A percentile compares a stretch with the other conserved stretches of the same genome.
These are phyloP conservation scores for Dillenia suffruticosa DNA, from an alignment of 164 flowering plant species.

Conservation along the genomic window DNA sequence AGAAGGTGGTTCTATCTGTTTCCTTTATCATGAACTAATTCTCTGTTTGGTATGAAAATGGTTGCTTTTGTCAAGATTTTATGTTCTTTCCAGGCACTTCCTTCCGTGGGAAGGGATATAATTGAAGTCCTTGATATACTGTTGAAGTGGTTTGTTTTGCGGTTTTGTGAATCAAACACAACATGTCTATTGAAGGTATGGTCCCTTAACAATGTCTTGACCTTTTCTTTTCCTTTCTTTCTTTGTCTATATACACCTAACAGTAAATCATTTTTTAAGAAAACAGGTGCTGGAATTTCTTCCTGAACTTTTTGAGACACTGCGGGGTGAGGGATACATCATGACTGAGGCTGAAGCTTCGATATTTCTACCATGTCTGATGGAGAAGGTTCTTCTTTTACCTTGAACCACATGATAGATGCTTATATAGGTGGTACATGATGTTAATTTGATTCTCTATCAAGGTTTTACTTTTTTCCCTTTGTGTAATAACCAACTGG, in stretches of 20 bases:
- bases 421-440: too few species aligned
- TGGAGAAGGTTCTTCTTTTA: constrained; percentile 68
- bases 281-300: constrained; percentile 89
- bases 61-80: background rate
- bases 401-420: too few species aligned
- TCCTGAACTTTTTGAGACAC: constrained; percentile 71
- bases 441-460: too few species aligned
- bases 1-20: constrained; percentile 52
- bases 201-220: background rate
- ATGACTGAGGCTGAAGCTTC: constrained; percentile 96
- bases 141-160: constrained; percentile 87
- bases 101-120: constrained; percentile 64
- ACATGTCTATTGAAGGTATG: constrained; percentile 92
- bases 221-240: background rate
- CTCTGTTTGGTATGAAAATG: background rate
- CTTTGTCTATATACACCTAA: background rate
- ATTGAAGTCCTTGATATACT: constrained; percentile 86
- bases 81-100: constrained; percentile 57
- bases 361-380: constrained; percentile 89
- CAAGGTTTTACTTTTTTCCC: too few species aligned
- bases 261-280: background rate
- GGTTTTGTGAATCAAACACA: constrained; percentile 96
- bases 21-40: background rate
- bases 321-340: constrained; percentile 66
- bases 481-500: too few species aligned